Percentiles rank a stretch among this genome's conserved stretches.
Conservation (phyloP, 176 grass and related monocot genomes). For the Puccinellia tenuiflora region DNA sequence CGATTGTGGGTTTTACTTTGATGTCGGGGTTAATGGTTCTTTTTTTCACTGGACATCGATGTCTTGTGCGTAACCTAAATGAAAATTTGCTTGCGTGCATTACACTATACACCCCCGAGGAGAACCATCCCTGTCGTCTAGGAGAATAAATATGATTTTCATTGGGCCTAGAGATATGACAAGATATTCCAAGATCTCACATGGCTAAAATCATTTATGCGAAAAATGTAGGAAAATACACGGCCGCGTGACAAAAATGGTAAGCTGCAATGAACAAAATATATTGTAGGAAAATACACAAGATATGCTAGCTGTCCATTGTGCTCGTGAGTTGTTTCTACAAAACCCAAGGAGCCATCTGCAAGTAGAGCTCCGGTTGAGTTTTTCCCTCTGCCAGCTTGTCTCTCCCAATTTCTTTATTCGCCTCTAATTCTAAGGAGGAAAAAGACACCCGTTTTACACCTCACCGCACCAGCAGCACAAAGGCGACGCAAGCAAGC, state of each 20-base stretch:
- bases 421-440: not conserved
- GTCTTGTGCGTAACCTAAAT: not conserved
- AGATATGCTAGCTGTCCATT: no score
- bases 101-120: not conserved
- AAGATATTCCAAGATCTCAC: no score
- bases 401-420: constrained; percentile 7
- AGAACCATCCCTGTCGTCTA: not conserved
- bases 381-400: constrained; percentile 21
- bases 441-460: constrained; percentile 35
- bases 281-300: not conserved
- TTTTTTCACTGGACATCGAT: not conserved
- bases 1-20: not conserved
- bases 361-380: not conserved
- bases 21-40: not conserved
- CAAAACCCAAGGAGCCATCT: not conserved
- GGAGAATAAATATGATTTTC: not conserved
- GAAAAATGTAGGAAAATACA: not conserved
- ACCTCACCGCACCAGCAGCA: constrained; percentile 32
- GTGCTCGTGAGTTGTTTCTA: not conserved
- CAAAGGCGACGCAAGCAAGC: constrained; percentile 35
- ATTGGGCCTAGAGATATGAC: not conserved
- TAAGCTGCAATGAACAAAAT: not conserved
- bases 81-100: not conserved
- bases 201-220: no score
- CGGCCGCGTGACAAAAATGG: accelerated